Conservation (phyloP, 1,284 basidiomycete genomes). For the Inonotus obliquus region DNA sequence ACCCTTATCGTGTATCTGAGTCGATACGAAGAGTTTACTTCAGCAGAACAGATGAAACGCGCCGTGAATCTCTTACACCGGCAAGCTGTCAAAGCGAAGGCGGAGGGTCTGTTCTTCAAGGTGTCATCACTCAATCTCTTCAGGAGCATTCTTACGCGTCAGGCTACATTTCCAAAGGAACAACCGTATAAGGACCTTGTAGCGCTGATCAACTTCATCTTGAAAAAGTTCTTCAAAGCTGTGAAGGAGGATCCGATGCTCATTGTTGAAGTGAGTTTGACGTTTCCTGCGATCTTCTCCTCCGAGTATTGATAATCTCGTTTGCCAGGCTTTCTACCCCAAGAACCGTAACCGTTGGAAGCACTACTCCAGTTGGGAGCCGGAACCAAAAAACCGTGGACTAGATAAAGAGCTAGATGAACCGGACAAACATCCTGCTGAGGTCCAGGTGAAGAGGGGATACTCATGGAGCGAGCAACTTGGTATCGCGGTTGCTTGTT, state of each 20-base stretch:
- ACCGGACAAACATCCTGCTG: conserved; percentile 44
- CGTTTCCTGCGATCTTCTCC: conserved; percentile 21
- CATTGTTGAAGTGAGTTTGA: conserved; percentile 62
- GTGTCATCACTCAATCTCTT: conserved; percentile 84
- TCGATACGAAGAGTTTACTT: conserved; percentile 76
- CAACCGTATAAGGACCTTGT: conserved; percentile 81
- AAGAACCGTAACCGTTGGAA: conserved; percentile 88
- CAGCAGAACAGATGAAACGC: conserved; percentile 79
- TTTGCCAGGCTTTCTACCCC: conserved; percentile 77
- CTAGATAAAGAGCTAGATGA: conserved; percentile 40
- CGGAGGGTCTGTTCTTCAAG: conserved; percentile 90
- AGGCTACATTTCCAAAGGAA: conserved; percentile 69
- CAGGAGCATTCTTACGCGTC: conserved; percentile 74
- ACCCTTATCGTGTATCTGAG: conserved; percentile 79
- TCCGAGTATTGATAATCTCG: conserved; percentile 25
- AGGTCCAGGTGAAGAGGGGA: conserved; percentile 83
- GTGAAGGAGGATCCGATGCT: conserved; percentile 78
- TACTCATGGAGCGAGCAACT: conserved; percentile 88
- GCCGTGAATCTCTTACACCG: conserved; percentile 85
- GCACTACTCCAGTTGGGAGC: conserved; percentile 74
- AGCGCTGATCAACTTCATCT: conserved; percentile 76
- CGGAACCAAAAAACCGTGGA: conserved; percentile 45
- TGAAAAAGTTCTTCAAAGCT: conserved; percentile 90
- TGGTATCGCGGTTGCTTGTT: conserved; percentile 74
- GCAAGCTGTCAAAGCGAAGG: conserved; percentile 83